Conservation (phyloP, 1,139 yeast genomes). For the Hansenula anomala region DNA sequence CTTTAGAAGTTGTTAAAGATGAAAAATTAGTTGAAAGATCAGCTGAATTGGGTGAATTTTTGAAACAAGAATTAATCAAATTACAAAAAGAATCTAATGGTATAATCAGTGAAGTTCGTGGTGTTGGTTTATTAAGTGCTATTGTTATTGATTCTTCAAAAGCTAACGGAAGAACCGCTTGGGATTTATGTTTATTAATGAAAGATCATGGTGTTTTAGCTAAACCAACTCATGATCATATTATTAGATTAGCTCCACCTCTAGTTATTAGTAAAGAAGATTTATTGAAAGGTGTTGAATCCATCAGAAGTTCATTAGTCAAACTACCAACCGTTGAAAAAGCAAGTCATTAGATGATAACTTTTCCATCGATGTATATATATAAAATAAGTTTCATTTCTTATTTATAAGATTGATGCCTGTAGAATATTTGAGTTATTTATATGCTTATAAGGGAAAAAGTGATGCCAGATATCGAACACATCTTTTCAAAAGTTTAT, state of each 20-base stretch:
- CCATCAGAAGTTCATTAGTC: conserved; percentile 49
- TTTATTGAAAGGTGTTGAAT: conserved; percentile 71
- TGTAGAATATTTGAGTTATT: no score
- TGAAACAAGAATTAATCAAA: conserved; percentile 61
- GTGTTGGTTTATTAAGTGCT: conserved; percentile 85
- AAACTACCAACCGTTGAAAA: no score
- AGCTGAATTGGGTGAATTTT: conserved; percentile 59
- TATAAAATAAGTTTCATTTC: no score
- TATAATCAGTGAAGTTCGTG: conserved; percentile 84
- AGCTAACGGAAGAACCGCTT: conserved; percentile 88
- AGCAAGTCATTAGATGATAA: no score
- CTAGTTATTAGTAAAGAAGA: conserved; percentile 87
- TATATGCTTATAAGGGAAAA: no score
- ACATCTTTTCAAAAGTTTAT: no score
- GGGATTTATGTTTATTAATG: conserved; percentile 93
- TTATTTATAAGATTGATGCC: no score
- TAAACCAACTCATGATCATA: conserved; percentile 95
- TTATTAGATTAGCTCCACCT: conserved; percentile 95
- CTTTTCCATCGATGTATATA: no score
- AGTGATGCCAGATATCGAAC: no score
- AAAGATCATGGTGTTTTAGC: conserved; percentile 88
- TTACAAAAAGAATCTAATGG: conserved; percentile 59
- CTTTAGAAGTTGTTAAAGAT: conserved; percentile 83
- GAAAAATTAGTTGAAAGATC: conserved; percentile 85
- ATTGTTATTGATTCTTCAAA: conserved; percentile 83